Evolutionary conservation across 2,329 filamentous ascomycete genomes (phyloP).

Genomic region (Xylaria multiplex): DNA sequence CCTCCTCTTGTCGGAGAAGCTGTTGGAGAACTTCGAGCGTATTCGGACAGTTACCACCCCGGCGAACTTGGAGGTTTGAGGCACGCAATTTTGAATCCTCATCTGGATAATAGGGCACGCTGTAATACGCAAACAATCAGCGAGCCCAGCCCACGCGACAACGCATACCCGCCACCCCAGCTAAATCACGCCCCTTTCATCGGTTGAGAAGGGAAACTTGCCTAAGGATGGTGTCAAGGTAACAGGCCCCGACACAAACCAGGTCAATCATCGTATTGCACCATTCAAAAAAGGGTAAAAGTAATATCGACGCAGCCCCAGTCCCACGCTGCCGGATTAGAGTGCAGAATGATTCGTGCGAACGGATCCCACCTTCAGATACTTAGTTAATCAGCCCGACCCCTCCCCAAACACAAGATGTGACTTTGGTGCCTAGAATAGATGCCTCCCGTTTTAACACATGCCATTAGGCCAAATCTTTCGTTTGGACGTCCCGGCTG

Average conservation of each 20-base stretch:
- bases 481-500: background rate
- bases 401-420: slow-evolving; percentile 4
- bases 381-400: background rate
- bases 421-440: slow-evolving; percentile 5
- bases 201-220: slow-evolving; percentile 49
- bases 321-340: slow-evolving; percentile 28
- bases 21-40: slow-evolving; percentile 76
- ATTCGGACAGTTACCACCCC: slow-evolving; percentile 80
- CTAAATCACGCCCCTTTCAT: background rate
- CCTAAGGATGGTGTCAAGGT: slow-evolving; percentile 77
- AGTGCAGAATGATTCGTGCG: slow-evolving; percentile 5
- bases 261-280: slow-evolving; percentile 62
- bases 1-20: slow-evolving; percentile 54
- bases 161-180: background rate
- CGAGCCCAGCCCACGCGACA: background rate
- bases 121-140: slow-evolving; percentile 49
- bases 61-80: slow-evolving; percentile 64
- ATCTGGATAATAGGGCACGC: slow-evolving; percentile 71
- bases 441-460: slow-evolving; percentile 9
- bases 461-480: slow-evolving; percentile 9
- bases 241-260: slow-evolving; percentile 73
- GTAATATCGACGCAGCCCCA: slow-evolving; percentile 13
- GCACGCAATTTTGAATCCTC: slow-evolving; percentile 81
- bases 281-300: slow-evolving; percentile 14
- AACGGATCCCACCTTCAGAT: background rate